Evolutionary conservation across 2,329 filamentous ascomycete species (phyloP).

Genomic region (Colletotrichum acutatum): DNA sequence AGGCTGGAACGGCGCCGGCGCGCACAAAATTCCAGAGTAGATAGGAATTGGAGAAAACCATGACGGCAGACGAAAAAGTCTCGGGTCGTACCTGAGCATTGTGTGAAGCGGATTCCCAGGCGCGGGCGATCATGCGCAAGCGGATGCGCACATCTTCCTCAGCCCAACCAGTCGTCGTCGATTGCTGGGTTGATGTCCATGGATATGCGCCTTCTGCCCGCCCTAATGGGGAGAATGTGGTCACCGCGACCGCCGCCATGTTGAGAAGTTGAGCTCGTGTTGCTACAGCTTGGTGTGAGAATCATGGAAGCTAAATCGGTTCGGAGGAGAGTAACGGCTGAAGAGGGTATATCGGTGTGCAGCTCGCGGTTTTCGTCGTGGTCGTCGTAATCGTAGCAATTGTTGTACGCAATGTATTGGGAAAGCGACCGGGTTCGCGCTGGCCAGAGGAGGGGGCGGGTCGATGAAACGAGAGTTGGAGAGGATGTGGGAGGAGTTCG

Average conservation of each 20-base stretch:
- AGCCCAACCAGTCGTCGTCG: slow-evolving; percentile 51
- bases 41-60: slow-evolving; percentile 12
- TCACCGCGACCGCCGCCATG: slow-evolving; percentile 65
- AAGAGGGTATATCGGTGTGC: not conserved
- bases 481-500: not conserved
- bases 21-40: slow-evolving; percentile 19
- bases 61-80: slow-evolving; percentile 24
- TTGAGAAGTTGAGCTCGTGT: slow-evolving; percentile 58
- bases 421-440: slow-evolving; percentile 13
- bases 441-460: not conserved
- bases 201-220: slow-evolving; percentile 54
- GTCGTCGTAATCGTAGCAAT: not conserved
- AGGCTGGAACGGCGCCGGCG: slow-evolving; percentile 21
- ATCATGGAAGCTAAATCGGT: slow-evolving; percentile 61
- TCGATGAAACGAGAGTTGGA: slow-evolving; percentile 1
- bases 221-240: slow-evolving; percentile 52
- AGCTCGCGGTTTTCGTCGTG: slow-evolving; percentile 17
- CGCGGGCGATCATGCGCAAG: slow-evolving; percentile 45
- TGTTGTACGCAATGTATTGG: slow-evolving; percentile 13
- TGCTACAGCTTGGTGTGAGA: slow-evolving; percentile 54
- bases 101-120: slow-evolving; percentile 44
- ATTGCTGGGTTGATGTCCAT: slow-evolving; percentile 46
- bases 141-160: slow-evolving; percentile 38
- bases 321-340: slow-evolving; percentile 30
- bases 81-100: slow-evolving; percentile 38